phyloP scores from a whole-genome alignment of 2,329 filamentous ascomycete species.

The Aureobasidium sp. region DNA sequence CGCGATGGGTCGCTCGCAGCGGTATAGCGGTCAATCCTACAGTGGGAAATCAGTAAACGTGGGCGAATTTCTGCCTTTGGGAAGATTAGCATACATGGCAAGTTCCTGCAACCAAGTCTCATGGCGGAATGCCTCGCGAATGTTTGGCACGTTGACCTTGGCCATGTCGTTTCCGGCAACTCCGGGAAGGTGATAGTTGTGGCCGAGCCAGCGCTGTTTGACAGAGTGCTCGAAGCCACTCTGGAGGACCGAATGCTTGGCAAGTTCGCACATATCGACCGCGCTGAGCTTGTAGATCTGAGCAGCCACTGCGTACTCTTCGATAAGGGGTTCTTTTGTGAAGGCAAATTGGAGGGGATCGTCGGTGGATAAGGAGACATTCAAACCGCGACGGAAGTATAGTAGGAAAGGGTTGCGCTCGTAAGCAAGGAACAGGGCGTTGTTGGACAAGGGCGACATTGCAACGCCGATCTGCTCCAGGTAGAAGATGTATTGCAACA shows the following conservation, averaged over 20 bases:
- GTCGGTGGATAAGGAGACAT: conserved; percentile 93
- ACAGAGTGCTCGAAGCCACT: conserved; percentile 85
- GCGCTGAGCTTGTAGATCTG: conserved; percentile 97
- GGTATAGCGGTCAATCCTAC: conserved; percentile 34
- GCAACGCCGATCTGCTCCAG: conserved; percentile 96
- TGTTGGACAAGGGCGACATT: conserved; percentile 99
- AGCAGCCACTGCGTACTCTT: conserved; percentile 94
- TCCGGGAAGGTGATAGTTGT: conserved; percentile 67
- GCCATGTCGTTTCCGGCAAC: conserved; percentile 82
- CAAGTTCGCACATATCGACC: conserved; percentile 97
- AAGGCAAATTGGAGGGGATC: conserved; percentile 97
- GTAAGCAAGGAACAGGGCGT: conserved; percentile 90
- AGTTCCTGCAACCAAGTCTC: conserved; percentile 79
- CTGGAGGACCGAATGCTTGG: conserved; percentile 91
- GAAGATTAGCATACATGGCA: conserved; percentile 57
- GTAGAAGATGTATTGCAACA: conserved; percentile 96
- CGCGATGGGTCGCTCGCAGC: conserved; percentile 23
- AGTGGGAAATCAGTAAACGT: neutral
- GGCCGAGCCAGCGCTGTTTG: conserved; percentile 87
- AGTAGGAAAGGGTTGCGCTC: conserved; percentile 93
- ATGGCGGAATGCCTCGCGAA: conserved; percentile 80
- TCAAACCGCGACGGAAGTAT: conserved; percentile 90
- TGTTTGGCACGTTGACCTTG: conserved; percentile 93
- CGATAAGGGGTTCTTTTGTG: conserved; percentile 94
- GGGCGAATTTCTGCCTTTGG: neutral